Base-by-base conservation (phyloP, 2,329 filamentous ascomycete genomes). In the Alternaria novae-zelandiae region DNA sequence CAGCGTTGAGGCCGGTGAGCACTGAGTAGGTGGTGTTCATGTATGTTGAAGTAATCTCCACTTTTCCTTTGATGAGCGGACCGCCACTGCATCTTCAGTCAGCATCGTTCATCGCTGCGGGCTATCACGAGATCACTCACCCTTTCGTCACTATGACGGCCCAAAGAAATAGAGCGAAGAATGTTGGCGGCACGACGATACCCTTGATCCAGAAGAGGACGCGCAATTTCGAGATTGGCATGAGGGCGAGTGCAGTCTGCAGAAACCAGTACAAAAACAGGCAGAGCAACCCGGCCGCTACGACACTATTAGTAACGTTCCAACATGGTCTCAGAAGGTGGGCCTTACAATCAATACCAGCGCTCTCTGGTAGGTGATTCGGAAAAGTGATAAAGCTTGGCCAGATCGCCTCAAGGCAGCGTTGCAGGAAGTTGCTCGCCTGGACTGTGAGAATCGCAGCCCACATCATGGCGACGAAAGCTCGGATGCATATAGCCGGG, bases 231-330 rank as follows among this genome's bases (percentile, higher is more conserved):
- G 80, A 74, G 49, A 83, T 83, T 8, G 81, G 82, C 77, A 83
- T 83, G 8, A 81, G 63, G 26, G 78, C 76, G 7, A 85, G 74
- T 1, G 75, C 74, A 8, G 82, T 81, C 15, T 85, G 85, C 20
- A 84, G 69, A 28, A 83, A 78, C 80, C 84, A 86, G 71, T 86
- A 86, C 45, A 86, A 72, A 56, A 86, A 82, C 64, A 86, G 83
- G 61, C 82, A 86, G 2, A 86, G 78, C 28, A 87, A 75, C 25
- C 83, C 81, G 20, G 82, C 79, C 13, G 83, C 81, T 47, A 75
- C 78, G 78, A 74, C 28, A 25, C 9, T 12, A 5, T 60, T 28
- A 59, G 57, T n/a, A 15, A 43, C 21, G 6, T 2, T 4, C 43
- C 9, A 4, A 2, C 3, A 15, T 17, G 10, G n/a, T 8, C 2